Conservation (phyloP, 352 stramenopile genomes). For the Phytopythium litorale region DNA sequence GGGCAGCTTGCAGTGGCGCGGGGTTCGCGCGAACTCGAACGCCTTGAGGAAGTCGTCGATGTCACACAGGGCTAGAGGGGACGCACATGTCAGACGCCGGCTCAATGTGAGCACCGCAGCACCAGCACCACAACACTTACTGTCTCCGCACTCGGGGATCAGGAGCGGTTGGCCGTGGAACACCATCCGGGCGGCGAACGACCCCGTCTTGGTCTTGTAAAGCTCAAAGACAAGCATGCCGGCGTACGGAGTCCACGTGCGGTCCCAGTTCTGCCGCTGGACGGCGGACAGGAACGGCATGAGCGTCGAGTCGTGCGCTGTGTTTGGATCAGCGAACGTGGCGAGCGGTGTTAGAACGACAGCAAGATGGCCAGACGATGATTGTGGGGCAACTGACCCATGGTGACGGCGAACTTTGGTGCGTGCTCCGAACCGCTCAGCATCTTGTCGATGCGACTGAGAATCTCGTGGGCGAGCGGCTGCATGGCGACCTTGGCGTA, state of each 20-base stretch:
- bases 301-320: slow-evolving; percentile 78
- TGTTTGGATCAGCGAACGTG: neutral
- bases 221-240: slow-evolving; percentile 72
- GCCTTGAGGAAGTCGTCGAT: slow-evolving; percentile 58
- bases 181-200: slow-evolving; percentile 56
- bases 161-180: slow-evolving; percentile 71
- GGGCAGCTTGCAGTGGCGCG: slow-evolving; percentile 45
- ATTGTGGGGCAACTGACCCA: slow-evolving; percentile 39
- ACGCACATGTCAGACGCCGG: slow-evolving; percentile 9
- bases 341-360: neutral
- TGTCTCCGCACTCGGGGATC: slow-evolving; percentile 70
- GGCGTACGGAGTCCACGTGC: slow-evolving; percentile 82
- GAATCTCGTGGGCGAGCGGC: slow-evolving; percentile 69
- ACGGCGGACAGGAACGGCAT: slow-evolving; percentile 80
- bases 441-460: slow-evolving; percentile 47
- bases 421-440: slow-evolving; percentile 33
- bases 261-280: slow-evolving; percentile 72
- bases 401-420: slow-evolving; percentile 68
- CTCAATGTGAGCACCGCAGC: neutral
- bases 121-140: slow-evolving; percentile 25
- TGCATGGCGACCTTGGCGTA: slow-evolving; percentile 85
- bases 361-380: too few species aligned
- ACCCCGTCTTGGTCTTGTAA: slow-evolving; percentile 69
- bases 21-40: slow-evolving; percentile 53
- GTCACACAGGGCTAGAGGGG: slow-evolving; percentile 41